phyloP scores from a whole-genome alignment of 805 yeast genomes.

The Starmerella riodocensis region DNA sequence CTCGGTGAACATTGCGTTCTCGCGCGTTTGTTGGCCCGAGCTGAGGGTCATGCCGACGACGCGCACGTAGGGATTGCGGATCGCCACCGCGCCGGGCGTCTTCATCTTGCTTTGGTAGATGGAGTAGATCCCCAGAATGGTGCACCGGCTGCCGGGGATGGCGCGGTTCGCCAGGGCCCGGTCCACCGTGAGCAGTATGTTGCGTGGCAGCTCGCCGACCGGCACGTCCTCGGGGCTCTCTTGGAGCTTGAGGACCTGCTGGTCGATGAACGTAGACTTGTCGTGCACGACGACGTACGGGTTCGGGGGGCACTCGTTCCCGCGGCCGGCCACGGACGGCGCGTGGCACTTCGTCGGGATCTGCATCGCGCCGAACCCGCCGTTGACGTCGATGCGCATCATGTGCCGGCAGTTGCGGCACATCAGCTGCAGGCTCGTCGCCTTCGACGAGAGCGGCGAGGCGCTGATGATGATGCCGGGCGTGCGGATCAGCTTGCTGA shows the following conservation, averaged over 20 bases:
- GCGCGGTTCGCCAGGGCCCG: conserved; percentile 79
- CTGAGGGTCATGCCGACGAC: conserved; percentile 80
- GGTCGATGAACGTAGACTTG: conserved; percentile 85
- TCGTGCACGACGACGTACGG: conserved; percentile 92
- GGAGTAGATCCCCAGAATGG: conserved; percentile 83
- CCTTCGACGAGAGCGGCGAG: conserved; percentile 75
- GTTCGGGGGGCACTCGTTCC: conserved; percentile 68
- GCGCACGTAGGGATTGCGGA: conserved; percentile 80
- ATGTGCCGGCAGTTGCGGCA: conserved; percentile 83
- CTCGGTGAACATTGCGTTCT: conserved; percentile 57
- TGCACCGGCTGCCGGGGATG: conserved; percentile 90
- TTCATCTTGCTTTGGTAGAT: conserved; percentile 63
- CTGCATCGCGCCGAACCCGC: conserved; percentile 58
- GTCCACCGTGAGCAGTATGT: conserved; percentile 74
- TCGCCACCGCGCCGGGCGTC: conserved; percentile 55
- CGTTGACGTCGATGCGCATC: conserved; percentile 43
- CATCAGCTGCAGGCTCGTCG: conserved; percentile 68
- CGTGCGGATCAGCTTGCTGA: conserved; percentile 76
- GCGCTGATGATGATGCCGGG: conserved; percentile 91
- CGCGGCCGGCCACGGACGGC: conserved; percentile 34
- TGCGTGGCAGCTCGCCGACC: conserved; percentile 97
- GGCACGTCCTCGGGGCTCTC: conserved; percentile 99
- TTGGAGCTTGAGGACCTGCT: conserved; percentile 83
- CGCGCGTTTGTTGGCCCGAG: conserved; percentile 53
- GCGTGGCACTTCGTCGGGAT: conserved; percentile 58